Evolutionary conservation across 2,329 filamentous ascomycete species (phyloP).

Genomic region (Pezicula radicicola): DNA sequence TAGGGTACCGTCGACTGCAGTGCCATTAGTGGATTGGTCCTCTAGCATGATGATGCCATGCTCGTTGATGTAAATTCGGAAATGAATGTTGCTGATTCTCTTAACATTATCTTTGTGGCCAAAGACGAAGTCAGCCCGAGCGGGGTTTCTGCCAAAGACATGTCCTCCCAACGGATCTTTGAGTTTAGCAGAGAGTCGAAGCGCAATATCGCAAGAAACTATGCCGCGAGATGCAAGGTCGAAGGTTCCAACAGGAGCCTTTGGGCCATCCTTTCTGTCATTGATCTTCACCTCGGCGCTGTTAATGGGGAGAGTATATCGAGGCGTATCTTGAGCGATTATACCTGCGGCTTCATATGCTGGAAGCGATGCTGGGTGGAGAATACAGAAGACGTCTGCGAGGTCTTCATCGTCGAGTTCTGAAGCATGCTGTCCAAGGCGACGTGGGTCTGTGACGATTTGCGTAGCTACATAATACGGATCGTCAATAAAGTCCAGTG

Average conservation of each 20-base stretch:
- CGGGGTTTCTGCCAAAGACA: slow-evolving; percentile 75
- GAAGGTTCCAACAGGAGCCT: slow-evolving; percentile 9
- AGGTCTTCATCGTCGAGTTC: slow-evolving; percentile 80
- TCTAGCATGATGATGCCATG: slow-evolving; percentile 86
- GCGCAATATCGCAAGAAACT: slow-evolving; percentile 60
- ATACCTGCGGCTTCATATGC: slow-evolving; percentile 63
- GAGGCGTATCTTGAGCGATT: slow-evolving; percentile 47
- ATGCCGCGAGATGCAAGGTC: slow-evolving; percentile 17
- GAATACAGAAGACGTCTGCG: slow-evolving; percentile 83
- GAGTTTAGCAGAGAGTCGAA: slow-evolving; percentile 73
- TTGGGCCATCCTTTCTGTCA: slow-evolving; percentile 14
- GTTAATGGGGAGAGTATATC: slow-evolving; percentile 59
- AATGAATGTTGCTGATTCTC: slow-evolving; percentile 91
- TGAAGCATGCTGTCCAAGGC: slow-evolving; percentile 76
- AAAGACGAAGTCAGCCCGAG: slow-evolving; percentile 69
- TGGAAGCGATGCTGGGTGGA: slow-evolving; percentile 73
- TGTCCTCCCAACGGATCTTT: slow-evolving; percentile 73
- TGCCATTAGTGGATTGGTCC: slow-evolving; percentile 95
- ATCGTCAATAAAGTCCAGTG: slow-evolving; percentile 10
- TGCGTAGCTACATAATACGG: slow-evolving; percentile 60
- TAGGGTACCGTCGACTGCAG: slow-evolving; percentile 72
- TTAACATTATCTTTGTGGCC: slow-evolving; percentile 64
- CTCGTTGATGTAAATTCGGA: slow-evolving; percentile 88
- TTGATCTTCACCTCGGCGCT: slow-evolving; percentile 31
- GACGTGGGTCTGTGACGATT: slow-evolving; percentile 75